phyloP scores from a whole-genome alignment of 2,329 filamentous ascomycete species.

The Hypoxylon sp. region DNA sequence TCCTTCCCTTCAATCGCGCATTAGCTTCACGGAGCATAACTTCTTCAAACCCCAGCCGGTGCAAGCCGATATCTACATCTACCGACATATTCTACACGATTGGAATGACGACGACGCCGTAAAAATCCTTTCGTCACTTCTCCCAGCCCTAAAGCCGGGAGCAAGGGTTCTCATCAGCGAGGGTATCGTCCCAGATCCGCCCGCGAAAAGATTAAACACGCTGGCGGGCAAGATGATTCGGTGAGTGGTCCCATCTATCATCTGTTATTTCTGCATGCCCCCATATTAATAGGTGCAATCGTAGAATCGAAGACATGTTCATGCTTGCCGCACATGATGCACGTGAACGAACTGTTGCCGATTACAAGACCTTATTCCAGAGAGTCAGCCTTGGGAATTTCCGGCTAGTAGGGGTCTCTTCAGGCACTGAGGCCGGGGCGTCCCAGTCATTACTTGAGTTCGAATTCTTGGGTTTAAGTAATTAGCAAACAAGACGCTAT shows the following conservation, averaged over 20 bases:
- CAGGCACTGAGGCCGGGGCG: constrained; percentile 35
- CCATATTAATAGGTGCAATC: not conserved
- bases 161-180: constrained; percentile 37
- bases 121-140: constrained; percentile 34
- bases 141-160: constrained; percentile 34
- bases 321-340: constrained; percentile 41
- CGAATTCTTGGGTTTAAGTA: constrained; percentile 31
- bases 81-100: constrained; percentile 40
- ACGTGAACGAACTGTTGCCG: constrained; percentile 33
- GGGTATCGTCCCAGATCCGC: constrained; percentile 33
- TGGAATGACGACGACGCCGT: constrained; percentile 34
- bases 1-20: constrained; percentile 28
- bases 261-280: not conserved
- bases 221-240: constrained; percentile 38
- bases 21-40: constrained; percentile 36
- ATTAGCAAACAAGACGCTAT: not conserved
- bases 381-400: constrained; percentile 28
- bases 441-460: constrained; percentile 41
- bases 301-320: constrained; percentile 38
- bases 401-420: constrained; percentile 38
- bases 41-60: constrained; percentile 41
- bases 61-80: constrained; percentile 40
- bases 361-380: constrained; percentile 38
- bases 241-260: constrained; percentile 11
- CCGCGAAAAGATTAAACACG: constrained; percentile 35